These are phyloP conservation scores for Bromus sterilis DNA, from an alignment of 176 grass and related monocot genomes.

Conservation along the genomic window DNA sequence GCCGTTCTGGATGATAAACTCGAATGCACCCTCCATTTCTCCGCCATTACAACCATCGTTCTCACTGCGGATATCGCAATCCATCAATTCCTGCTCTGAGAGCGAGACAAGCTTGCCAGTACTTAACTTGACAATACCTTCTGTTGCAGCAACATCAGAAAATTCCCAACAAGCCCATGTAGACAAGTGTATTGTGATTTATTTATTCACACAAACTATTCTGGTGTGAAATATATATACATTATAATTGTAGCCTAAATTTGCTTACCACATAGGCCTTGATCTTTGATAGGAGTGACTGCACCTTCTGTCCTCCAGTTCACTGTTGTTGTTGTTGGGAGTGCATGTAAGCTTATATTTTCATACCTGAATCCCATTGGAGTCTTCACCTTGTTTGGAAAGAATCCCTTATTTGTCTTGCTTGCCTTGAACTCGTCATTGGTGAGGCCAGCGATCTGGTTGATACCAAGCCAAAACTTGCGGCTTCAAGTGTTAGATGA, in stretches of 20 bases:
- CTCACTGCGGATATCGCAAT: neutral
- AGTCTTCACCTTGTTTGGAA: neutral
- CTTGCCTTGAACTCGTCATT: neutral
- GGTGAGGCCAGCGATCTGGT: neutral
- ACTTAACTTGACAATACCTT: neutral
- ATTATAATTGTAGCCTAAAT: neutral
- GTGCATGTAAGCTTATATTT: neutral
- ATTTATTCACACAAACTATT: neutral
- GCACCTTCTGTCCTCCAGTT: neutral
- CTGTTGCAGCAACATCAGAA: neutral
- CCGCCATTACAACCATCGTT: neutral
- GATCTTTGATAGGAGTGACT: constrained; percentile 7
- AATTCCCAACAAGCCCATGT: neutral
- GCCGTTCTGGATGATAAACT: neutral
- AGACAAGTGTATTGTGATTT: neutral
- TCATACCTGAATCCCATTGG: neutral
- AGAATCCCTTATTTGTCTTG: neutral
- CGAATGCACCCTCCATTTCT: neutral
- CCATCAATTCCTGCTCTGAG: neutral
- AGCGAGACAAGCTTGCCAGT: neutral
- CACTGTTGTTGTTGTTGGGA: neutral
- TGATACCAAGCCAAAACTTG: neutral
- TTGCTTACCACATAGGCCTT: neutral
- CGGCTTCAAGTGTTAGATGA: neutral
- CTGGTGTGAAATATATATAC: neutral